Percentiles rank a stretch among this genome's conserved stretches.
phyloP scores from a whole-genome alignment of 2,329 filamentous ascomycete species.

The Emericellopsis cladophorae region DNA sequence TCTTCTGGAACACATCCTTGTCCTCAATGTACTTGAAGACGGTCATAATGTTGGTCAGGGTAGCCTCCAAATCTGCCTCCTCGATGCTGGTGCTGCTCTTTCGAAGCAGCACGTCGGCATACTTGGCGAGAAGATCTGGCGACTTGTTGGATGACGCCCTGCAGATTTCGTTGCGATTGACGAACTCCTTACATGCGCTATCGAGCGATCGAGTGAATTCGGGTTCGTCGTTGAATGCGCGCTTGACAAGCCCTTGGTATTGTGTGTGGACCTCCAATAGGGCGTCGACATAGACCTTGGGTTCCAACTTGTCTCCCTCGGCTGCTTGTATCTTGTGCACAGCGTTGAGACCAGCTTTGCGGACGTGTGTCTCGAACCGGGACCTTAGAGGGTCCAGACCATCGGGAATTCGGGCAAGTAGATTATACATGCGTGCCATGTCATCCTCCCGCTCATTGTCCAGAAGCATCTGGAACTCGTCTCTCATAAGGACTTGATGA shows the following conservation, averaged over 20 bases:
- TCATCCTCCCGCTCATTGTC: constrained; percentile 94
- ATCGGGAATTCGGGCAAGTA: constrained; percentile 79
- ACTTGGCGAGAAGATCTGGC: constrained; percentile 88
- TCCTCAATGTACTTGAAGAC: constrained; percentile 99
- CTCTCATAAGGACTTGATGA: constrained; percentile 73
- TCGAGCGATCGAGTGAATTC: constrained; percentile 94
- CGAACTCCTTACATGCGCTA: constrained; percentile 94
- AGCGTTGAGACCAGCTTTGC: constrained; percentile 76
- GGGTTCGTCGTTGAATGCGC: constrained; percentile 87
- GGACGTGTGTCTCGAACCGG: constrained; percentile 84
- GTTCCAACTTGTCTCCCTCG: constrained; percentile 81
- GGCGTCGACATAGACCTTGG: constrained; percentile 93
- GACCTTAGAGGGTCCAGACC: constrained; percentile 79
- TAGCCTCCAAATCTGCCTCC: constrained; percentile 83
- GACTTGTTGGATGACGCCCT: constrained; percentile 88
- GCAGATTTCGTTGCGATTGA: constrained; percentile 95
- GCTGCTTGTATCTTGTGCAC: constrained; percentile 81
- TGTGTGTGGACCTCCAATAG: constrained; percentile 88
- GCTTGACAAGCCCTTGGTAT: constrained; percentile 82
- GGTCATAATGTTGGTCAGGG: constrained; percentile 89
- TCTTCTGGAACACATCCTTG: constrained; percentile 99
- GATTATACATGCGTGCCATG: constrained; percentile 89
- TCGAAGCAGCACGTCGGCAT: constrained; percentile 82
- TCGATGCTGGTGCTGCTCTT: constrained; percentile 89
- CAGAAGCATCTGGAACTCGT: constrained; percentile 89